These are phyloP conservation scores for Brassica juncea DNA, from an alignment of 345 rosid species.

Conservation along the genomic window DNA sequence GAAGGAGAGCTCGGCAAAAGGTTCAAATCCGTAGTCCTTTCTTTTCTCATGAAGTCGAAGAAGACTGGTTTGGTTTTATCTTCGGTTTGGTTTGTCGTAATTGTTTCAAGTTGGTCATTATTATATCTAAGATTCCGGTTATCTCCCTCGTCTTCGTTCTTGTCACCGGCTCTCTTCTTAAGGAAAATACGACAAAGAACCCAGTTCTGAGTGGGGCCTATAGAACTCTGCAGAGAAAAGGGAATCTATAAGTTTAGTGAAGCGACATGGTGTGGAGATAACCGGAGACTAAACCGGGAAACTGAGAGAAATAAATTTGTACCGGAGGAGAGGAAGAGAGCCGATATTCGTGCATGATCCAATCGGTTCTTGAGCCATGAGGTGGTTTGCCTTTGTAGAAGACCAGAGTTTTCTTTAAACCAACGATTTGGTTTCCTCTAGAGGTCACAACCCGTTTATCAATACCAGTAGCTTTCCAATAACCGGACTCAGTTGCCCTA, in stretches of 20 bases:
- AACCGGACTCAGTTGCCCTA: conserved; percentile 82
- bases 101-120: conserved; percentile 30
- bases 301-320: not conserved
- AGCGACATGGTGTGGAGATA: not conserved
- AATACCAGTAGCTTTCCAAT: conserved; percentile 96
- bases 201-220: conserved; percentile 66
- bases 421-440: conserved; percentile 64
- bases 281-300: conserved; percentile 13
- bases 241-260: conserved; percentile 4
- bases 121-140: conserved; percentile 39
- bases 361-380: conserved; percentile 76
- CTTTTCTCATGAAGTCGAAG: conserved; percentile 76
- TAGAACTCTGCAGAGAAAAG: conserved; percentile 44
- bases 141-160: conserved; percentile 51
- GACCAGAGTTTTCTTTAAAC: conserved; percentile 97
- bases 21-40: conserved; percentile 56
- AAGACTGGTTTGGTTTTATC: conserved; percentile 47
- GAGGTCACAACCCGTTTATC: conserved; percentile 71
- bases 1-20: conserved; percentile 58
- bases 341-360: conserved; percentile 99
- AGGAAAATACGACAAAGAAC: conserved; percentile 90
- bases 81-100: conserved; percentile 19
- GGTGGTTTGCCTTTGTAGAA: conserved; percentile 94
- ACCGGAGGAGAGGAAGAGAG: conserved; percentile 48
- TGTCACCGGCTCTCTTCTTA: conserved; percentile 65